Percentiles rank a stretch among this genome's conserved stretches.
These are phyloP conservation scores for Cutaneotrichosporon cyanovorans DNA, from an alignment of 1,284 basidiomycete species.

Conservation along the genomic window DNA sequence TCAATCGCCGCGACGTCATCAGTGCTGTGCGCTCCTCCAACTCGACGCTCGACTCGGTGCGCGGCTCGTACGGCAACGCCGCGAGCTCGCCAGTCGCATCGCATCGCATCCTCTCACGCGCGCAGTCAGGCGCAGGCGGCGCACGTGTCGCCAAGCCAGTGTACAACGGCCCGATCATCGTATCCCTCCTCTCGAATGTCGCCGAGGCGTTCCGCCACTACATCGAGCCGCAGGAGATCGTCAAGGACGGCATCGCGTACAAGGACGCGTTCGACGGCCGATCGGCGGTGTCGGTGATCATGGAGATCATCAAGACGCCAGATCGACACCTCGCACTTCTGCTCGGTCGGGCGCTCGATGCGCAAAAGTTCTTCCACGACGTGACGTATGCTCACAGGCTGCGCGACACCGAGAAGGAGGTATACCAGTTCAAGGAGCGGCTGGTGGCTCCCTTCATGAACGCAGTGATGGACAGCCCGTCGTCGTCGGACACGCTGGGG, in stretches of 20 bases:
- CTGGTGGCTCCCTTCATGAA: slow-evolving; percentile 40
- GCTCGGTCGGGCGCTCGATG: slow-evolving; percentile 87
- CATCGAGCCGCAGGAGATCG: slow-evolving; percentile 65
- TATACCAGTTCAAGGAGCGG: slow-evolving; percentile 75
- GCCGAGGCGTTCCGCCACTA: slow-evolving; percentile 86
- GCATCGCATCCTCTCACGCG: slow-evolving; percentile 29
- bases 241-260: slow-evolving; percentile 94
- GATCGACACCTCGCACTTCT: slow-evolving; percentile 93
- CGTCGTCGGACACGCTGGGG: slow-evolving; percentile 15
- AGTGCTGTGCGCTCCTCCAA: slow-evolving; percentile 32
- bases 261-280: slow-evolving; percentile 94
- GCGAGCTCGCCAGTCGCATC: slow-evolving; percentile 33
- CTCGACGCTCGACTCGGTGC: slow-evolving; percentile 7
- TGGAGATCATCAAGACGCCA: slow-evolving; percentile 95
- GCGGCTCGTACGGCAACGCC: background rate
- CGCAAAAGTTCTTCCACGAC: slow-evolving; percentile 99
- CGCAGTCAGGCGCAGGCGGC: slow-evolving; percentile 13
- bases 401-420: slow-evolving; percentile 76
- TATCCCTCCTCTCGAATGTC: slow-evolving; percentile 87
- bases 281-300: slow-evolving; percentile 91
- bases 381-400: slow-evolving; percentile 97
- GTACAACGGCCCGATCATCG: slow-evolving; percentile 53
- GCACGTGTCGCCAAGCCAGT: slow-evolving; percentile 24
- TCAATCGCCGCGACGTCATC: slow-evolving; percentile 28
- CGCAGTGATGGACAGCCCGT: slow-evolving; percentile 23